These are phyloP conservation scores for Leccinum fibrillosum DNA, from an alignment of 768 basidiomycete species.

Conservation along the genomic window DNA sequence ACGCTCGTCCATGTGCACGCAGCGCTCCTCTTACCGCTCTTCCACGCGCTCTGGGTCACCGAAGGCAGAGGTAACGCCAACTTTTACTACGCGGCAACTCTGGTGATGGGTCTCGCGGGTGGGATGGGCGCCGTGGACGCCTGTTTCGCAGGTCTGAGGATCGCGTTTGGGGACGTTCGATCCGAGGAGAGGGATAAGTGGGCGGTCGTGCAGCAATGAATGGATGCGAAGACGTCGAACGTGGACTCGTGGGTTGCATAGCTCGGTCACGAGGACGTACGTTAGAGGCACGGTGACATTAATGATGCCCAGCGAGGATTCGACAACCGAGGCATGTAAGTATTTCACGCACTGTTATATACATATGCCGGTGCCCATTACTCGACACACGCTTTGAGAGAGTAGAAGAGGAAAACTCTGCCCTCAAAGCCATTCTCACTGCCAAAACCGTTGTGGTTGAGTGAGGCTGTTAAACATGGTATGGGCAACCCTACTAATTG, in stretches of 20 bases:
- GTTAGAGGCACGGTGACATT: not conserved
- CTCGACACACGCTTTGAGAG: no score
- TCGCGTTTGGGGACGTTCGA: constrained; percentile 56
- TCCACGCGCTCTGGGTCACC: constrained; percentile 87
- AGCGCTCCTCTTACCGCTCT: constrained; percentile 80
- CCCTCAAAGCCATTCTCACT: not conserved
- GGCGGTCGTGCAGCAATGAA: constrained; percentile 29
- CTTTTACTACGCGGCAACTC: constrained; percentile 94
- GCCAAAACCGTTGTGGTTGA: not conserved
- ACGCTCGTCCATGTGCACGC: constrained; percentile 81
- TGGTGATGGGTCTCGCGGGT: constrained; percentile 88
- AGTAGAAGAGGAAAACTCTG: not conserved
- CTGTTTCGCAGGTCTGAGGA: constrained; percentile 77
- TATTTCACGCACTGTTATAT: not conserved
- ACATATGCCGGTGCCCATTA: no score
- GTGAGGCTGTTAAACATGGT: not conserved
- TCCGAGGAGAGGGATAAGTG: constrained; percentile 37
- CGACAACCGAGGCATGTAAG: not conserved
- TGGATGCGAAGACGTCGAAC: not conserved
- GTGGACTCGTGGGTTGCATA: not conserved
- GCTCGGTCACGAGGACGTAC: no score
- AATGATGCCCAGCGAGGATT: not conserved
- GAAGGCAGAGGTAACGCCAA: constrained; percentile 96
- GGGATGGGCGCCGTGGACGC: constrained; percentile 82
- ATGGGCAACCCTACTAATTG: not conserved